phyloP scores from a whole-genome alignment of 768 basidiomycete species.

The Trametes gibbosa region DNA sequence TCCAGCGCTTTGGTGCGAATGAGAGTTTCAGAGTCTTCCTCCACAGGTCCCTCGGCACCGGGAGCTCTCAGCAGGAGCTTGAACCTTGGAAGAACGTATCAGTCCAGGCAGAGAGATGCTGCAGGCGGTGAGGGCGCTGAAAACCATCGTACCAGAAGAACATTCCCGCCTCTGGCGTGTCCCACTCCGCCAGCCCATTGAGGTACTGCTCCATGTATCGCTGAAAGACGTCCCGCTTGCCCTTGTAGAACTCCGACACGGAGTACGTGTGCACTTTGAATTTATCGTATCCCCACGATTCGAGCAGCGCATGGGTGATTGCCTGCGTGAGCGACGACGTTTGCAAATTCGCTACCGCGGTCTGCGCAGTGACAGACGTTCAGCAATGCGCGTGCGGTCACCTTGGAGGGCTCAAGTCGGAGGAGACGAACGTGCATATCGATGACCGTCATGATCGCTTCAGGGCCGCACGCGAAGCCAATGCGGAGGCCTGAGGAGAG shows the following conservation, averaged over 20 bases:
- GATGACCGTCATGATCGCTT: slow-evolving; percentile 62
- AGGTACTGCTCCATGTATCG: slow-evolving; percentile 72
- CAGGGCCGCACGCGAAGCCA: slow-evolving; percentile 80
- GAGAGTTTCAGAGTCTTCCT: slow-evolving; percentile 52
- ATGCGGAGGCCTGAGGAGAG: slow-evolving; percentile 75
- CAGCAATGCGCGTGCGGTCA: background rate
- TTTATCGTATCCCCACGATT: slow-evolving; percentile 76
- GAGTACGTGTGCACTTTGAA: slow-evolving; percentile 67
- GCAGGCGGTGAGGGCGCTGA: background rate
- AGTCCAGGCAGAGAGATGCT: background rate
- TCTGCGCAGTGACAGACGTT: slow-evolving; percentile 40
- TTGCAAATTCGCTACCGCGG: slow-evolving; percentile 67
- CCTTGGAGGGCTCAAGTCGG: background rate
- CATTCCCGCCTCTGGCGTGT: slow-evolving; percentile 76
- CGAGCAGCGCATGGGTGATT: slow-evolving; percentile 56
- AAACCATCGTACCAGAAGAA: slow-evolving; percentile 74
- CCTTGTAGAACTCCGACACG: slow-evolving; percentile 72
- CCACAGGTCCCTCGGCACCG: slow-evolving; percentile 11
- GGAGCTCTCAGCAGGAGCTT: slow-evolving; percentile 64
- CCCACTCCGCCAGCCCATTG: slow-evolving; percentile 72
- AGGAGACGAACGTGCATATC: slow-evolving; percentile 61
- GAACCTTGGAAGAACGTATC: slow-evolving; percentile 48
- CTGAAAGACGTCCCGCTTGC: slow-evolving; percentile 79
- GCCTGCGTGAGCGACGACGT: slow-evolving; percentile 64
- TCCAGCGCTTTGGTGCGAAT: slow-evolving; percentile 76